Evolutionary conservation across 768 basidiomycete genomes (phyloP).

Genomic region (Neoboletus magnificus): DNA sequence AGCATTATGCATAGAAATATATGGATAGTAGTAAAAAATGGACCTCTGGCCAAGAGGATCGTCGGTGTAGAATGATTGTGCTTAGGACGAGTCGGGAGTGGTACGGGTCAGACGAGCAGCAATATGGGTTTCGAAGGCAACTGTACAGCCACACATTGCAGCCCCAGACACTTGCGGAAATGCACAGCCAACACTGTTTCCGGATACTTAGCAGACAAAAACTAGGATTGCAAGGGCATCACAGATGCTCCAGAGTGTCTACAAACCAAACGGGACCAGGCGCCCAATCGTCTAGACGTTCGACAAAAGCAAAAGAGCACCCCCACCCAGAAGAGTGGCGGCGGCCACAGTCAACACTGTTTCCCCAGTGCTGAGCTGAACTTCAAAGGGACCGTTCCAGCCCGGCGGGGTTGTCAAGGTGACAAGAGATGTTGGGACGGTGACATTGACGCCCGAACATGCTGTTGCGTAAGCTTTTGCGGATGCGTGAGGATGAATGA

Average conservation of each 20-base stretch:
- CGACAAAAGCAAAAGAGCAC: constrained; percentile 49
- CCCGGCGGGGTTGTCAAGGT: constrained; percentile 43
- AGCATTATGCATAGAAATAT: constrained; percentile 14
- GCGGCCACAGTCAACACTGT: constrained; percentile 44
- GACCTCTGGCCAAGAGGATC: background rate
- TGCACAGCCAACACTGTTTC: background rate
- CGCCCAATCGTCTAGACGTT: constrained; percentile 38
- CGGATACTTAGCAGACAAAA: background rate
- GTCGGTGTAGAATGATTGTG: background rate
- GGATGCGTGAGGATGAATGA: constrained; percentile 4
- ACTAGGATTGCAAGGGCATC: background rate
- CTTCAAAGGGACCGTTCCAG: constrained; percentile 62
- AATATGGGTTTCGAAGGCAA: background rate
- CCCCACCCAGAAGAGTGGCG: constrained; percentile 46
- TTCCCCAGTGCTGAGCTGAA: constrained; percentile 41
- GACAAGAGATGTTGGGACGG: constrained; percentile 37
- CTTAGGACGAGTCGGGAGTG: background rate
- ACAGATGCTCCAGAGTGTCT: background rate
- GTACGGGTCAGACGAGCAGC: background rate
- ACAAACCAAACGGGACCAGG: background rate
- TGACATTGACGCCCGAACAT: constrained; percentile 41
- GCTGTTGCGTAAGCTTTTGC: constrained; percentile 51
- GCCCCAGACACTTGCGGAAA: background rate
- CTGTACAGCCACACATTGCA: constrained; percentile 19
- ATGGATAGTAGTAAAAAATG: background rate